These are phyloP conservation scores for Kodamaea sp. DNA, from an alignment of 1,139 yeast species.

Conservation along the genomic window DNA sequence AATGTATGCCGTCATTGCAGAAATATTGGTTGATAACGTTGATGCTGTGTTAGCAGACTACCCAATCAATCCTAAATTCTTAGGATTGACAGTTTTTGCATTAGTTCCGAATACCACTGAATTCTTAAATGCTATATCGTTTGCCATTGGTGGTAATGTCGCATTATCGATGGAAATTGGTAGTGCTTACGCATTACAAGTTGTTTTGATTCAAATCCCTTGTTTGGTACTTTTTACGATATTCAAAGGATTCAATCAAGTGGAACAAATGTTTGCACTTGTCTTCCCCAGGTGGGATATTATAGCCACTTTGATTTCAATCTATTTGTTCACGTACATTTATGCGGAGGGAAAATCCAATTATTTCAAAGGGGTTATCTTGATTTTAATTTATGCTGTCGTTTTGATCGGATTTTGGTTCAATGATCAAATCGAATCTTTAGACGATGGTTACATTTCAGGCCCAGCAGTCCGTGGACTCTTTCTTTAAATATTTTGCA, in stretches of 20 bases:
- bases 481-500: too few relatives aligned
- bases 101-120: conserved; percentile 96
- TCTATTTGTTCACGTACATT: conserved; percentile 84
- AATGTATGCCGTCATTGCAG: conserved; percentile 90
- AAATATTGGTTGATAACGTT: conserved; percentile 88
- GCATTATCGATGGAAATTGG: conserved; percentile 98
- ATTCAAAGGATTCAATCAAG: conserved; percentile 32
- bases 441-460: conserved; percentile 31
- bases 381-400: conserved; percentile 74
- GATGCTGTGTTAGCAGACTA: conserved; percentile 77
- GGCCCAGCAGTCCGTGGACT: background rate
- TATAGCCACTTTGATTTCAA: conserved; percentile 79
- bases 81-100: conserved; percentile 93
- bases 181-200: conserved; percentile 94
- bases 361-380: conserved; percentile 90
- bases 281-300: conserved; percentile 97
- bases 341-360: conserved; percentile 97
- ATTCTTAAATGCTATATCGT: conserved; percentile 92
- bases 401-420: conserved; percentile 81
- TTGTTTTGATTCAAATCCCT: conserved; percentile 92
- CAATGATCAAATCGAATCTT: conserved; percentile 39
- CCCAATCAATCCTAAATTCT: conserved; percentile 82
- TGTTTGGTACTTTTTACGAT: conserved; percentile 79
- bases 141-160: conserved; percentile 93
- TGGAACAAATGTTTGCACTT: conserved; percentile 65